Percentiles rank a stretch among this genome's conserved stretches.
Evolutionary conservation across 305 asterid species (phyloP).

Genomic region (Caryopteris hybrid): DNA sequence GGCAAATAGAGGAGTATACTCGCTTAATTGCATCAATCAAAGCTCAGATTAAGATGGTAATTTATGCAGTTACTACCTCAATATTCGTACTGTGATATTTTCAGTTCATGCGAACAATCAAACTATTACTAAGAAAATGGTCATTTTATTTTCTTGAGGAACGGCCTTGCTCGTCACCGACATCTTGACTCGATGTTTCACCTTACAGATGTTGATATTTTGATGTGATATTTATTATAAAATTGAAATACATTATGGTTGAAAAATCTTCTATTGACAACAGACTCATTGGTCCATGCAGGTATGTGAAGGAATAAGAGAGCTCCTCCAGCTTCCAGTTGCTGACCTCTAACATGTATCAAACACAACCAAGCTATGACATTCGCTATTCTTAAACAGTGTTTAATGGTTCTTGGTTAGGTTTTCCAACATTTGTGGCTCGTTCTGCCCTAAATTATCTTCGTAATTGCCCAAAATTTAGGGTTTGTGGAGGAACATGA

Average conservation of each 20-base stretch:
- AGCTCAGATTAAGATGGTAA: slow-evolving; percentile 80
- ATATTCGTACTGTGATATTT: not conserved
- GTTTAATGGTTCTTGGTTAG: too few relatives aligned
- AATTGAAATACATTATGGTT: not conserved
- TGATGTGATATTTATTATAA: not conserved
- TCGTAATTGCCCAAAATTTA: too few relatives aligned
- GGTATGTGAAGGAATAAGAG: slow-evolving; percentile 78
- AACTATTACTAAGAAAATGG: not conserved
- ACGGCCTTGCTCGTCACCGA: not conserved
- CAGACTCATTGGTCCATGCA: slow-evolving; percentile 39
- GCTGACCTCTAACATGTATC: slow-evolving; percentile 8
- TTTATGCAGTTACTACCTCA: too few relatives aligned
- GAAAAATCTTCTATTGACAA: not conserved
- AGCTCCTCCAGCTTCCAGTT: slow-evolving; percentile 55
- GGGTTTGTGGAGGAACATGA: too few relatives aligned
- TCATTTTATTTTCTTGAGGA: not conserved
- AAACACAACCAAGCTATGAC: too few relatives aligned
- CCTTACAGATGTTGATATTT: not conserved
- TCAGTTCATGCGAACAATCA: not conserved
- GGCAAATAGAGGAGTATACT: slow-evolving; percentile 75
- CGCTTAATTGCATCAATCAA: slow-evolving; percentile 69
- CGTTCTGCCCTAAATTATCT: too few relatives aligned
- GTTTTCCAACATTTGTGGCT: too few relatives aligned
- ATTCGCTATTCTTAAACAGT: too few relatives aligned
- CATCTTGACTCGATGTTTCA: not conserved